Base-by-base conservation (phyloP, 352 stramenopile genomes). In the Phytophthora tubulina region DNA sequence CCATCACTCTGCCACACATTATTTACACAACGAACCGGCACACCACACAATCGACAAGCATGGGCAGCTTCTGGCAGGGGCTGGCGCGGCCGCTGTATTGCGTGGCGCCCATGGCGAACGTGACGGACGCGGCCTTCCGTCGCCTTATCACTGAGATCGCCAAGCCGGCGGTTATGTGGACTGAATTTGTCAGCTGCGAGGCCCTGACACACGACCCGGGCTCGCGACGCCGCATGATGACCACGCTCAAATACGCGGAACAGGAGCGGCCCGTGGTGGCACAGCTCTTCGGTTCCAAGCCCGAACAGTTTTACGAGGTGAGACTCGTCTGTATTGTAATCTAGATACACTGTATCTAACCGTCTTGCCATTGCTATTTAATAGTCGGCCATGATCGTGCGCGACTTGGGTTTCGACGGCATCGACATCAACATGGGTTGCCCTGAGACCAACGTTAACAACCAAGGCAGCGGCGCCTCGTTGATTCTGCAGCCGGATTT, bases 341-440 rank as follows among this genome's bases (percentile, higher is more conserved):
- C 17, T 17, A 36, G 8, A 21, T 30, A 6, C 30, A 27, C 33
- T 9, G 33, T 27, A 8, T 31, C 32, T 57, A 31, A 51, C 33
- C 1, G 38, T 21, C 21, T 59, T 63, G 53, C 10, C 17, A 46
- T 45, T 54, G 15, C 7, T 48, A 4, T 50, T 27, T 71, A 30
- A 21, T 41, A 95, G 86, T 94, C 85, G 9, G 86, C 88, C 3
- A 79, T 87, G 77, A 89, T 96, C 33, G 76, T 93, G 4, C 79
- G 84, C 3, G 86, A 96, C 55, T 72, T 96, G 14, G 86, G 88
- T 54, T 96, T 96, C 64, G 86, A 96, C 52, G 86, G 86, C 51
- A 93, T 96, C 44, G 88, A 96, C 54, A 94, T 96, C 75, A 94
- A 96, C 68, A 94, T 95, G 88, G 88, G 88, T 8, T 95, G 88